Percentiles rank a stretch among this genome's conserved stretches.
These are phyloP conservation scores for Heracleum sosnowskyi DNA, from an alignment of 129 eudicot genomes.

Conservation along the genomic window DNA sequence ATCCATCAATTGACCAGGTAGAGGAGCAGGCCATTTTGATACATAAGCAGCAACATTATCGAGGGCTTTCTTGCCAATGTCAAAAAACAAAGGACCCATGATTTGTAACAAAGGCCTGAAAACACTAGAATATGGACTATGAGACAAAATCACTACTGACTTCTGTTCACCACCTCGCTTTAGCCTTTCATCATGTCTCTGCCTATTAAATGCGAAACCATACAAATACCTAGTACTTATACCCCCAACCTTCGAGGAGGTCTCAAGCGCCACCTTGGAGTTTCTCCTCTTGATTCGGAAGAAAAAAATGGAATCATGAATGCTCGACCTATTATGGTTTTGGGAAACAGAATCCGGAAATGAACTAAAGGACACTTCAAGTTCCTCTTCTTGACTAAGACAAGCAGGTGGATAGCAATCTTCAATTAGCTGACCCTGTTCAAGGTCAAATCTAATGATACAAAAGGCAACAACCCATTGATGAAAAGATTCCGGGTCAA, in stretches of 20 bases:
- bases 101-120: conserved; percentile 90
- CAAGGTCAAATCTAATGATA: conserved; percentile 88
- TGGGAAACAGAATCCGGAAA: conserved; percentile 99
- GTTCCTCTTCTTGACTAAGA: conserved; percentile 89
- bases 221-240: conserved; percentile 49
- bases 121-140: conserved; percentile 70
- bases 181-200: conserved; percentile 91
- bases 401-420: conserved; percentile 88
- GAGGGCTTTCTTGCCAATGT: conserved; percentile 79
- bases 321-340: conserved; percentile 82
- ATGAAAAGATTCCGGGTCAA: conserved; percentile 55
- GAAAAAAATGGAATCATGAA: conserved; percentile 90
- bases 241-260: conserved; percentile 29
- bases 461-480: conserved; percentile 89
- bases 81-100: conserved; percentile 90
- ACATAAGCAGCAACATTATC: conserved; percentile 70
- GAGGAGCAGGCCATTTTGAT: conserved; percentile 81
- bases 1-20: conserved; percentile 84
- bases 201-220: conserved; percentile 96
- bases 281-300: conserved; percentile 54
- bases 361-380: conserved; percentile 78
- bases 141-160: conserved; percentile 86
- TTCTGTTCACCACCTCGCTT: conserved; percentile 97
- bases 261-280: conserved; percentile 13
- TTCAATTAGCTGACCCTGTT: conserved; percentile 88